Base-by-base conservation (phyloP, 257 asterid species). In the Cynanchum wilfordii region DNA sequence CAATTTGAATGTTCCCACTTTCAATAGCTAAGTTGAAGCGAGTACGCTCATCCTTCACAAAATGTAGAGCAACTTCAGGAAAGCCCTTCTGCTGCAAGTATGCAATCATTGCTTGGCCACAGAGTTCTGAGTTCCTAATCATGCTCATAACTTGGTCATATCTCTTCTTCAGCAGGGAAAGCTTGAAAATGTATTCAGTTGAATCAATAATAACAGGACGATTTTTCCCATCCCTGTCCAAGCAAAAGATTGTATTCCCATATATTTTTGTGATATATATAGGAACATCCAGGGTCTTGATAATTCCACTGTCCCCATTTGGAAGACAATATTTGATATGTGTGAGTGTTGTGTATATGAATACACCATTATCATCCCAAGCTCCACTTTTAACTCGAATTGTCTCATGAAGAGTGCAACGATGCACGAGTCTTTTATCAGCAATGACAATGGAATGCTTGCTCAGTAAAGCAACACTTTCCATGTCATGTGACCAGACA, bases 101-200 rank as follows among this genome's bases (percentile, higher is more conserved):
- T 4, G 99, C 96, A 77, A 95, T 92, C 98, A 95, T 92, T 77
- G 99, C 97, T 82, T 94, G 97, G 55, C 99, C 99, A 84, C 99
- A 92, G 24, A 95, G 90, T 81, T 90, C 96, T 15, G 99, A 92
- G 73, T 90, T 92, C 80, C 84, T 84, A 66, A 95, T 95, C 97
- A 95, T 95, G 81, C 86, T 89, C 98, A 95, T 92, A 69, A 95
- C 99, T 76, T 95, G 96, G 75, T 95, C 98, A 69, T 79, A 90
- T 78, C 89, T 89, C 87, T 92, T 92, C 87, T 87, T 86, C 73
- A 89, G 70, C 75, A 95, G 69, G 40, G 92, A 86, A 66, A 95
- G 85, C 82, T 95, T 95, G 76, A 95, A 95, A 33, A 90, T 74
- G 72, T 92, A 95, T 71, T 95, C 98, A 0, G 98, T 95, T 0